Evolutionary conservation across 1,284 basidiomycete genomes (phyloP).

Genomic region (Fomitopsis betulina): DNA sequence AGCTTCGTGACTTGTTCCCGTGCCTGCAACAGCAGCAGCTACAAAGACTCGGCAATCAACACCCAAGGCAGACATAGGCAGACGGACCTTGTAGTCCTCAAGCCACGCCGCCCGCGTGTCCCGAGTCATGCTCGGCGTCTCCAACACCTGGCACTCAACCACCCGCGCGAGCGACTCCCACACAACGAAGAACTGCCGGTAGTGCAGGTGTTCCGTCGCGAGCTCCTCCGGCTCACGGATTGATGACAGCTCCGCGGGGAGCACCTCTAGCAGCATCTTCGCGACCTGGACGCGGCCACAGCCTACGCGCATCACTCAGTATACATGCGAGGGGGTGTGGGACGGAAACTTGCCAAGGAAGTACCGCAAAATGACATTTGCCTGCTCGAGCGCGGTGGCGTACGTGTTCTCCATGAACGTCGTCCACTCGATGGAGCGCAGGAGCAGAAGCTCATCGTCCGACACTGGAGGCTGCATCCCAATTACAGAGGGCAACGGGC

Average conservation of each 20-base stretch:
- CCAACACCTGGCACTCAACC: conserved; percentile 50
- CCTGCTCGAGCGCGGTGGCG: conserved; percentile 76
- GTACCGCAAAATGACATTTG: conserved; percentile 82
- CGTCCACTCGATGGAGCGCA: conserved; percentile 94
- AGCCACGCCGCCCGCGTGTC: conserved; percentile 61
- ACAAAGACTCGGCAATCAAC: too few species aligned
- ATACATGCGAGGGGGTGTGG: neutral
- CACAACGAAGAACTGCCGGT: conserved; percentile 67
- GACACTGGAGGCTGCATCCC: conserved; percentile 45
- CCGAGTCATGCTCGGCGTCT: conserved; percentile 48
- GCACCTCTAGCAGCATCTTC: conserved; percentile 54
- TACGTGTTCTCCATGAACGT: conserved; percentile 74
- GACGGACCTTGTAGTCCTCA: conserved; percentile 52
- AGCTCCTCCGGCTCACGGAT: conserved; percentile 58
- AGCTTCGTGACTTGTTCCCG: conserved; percentile 58
- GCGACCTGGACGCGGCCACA: conserved; percentile 74
- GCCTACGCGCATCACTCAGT: conserved; percentile 36
- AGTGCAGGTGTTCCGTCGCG: conserved; percentile 69
- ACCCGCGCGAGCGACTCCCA: conserved; percentile 60
- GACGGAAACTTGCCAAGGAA: conserved; percentile 64
- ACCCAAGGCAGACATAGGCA: too few species aligned
- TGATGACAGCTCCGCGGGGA: conserved; percentile 61
- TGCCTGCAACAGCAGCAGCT: conserved; percentile 36
- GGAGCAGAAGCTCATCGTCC: conserved; percentile 62
- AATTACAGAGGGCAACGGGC: conserved; percentile 60